A percentile compares a stretch with the other conserved stretches of the same genome.
Conservation (phyloP, 495 filamentous ascomycete species). For the Parmelia sp. region DNA sequence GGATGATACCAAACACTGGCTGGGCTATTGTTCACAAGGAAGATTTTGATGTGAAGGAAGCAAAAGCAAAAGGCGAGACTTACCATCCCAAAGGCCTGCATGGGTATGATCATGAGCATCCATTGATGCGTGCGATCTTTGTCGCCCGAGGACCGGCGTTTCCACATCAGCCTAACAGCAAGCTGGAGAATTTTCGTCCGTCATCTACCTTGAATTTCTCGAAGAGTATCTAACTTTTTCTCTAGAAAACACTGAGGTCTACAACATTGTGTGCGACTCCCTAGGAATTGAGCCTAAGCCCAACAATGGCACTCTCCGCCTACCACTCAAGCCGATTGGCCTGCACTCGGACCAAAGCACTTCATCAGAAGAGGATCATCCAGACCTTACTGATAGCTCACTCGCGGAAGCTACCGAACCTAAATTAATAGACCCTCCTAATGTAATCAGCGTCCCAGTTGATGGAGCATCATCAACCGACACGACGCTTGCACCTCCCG, state of each 20-base stretch:
- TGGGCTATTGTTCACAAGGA: constrained; percentile 47
- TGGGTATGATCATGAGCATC: constrained; percentile 47
- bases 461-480: neutral
- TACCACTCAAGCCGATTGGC: constrained; percentile 65
- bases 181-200: constrained; percentile 78
- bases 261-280: constrained; percentile 73
- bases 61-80: constrained; percentile 30
- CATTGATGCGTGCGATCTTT: constrained; percentile 50
- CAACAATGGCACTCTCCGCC: constrained; percentile 56
- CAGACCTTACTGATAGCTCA: constrained; percentile 29
- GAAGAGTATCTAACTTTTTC: neutral
- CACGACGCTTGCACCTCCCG: neutral
- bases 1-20: constrained; percentile 48
- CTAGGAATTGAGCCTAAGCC: constrained; percentile 38
- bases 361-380: constrained; percentile 32
- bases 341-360: constrained; percentile 51
- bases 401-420: neutral
- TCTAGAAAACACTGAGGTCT: constrained; percentile 90
- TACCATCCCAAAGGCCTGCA: constrained; percentile 46
- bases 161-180: constrained; percentile 69
- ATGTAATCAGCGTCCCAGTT: neutral
- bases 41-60: constrained; percentile 42
- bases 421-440: neutral
- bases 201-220: constrained; percentile 26
- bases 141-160: constrained; percentile 47